A percentile compares a stretch with the other conserved stretches of the same genome.
phyloP scores from a whole-genome alignment of 495 filamentous ascomycete genomes.

The Xylaria acuta region DNA sequence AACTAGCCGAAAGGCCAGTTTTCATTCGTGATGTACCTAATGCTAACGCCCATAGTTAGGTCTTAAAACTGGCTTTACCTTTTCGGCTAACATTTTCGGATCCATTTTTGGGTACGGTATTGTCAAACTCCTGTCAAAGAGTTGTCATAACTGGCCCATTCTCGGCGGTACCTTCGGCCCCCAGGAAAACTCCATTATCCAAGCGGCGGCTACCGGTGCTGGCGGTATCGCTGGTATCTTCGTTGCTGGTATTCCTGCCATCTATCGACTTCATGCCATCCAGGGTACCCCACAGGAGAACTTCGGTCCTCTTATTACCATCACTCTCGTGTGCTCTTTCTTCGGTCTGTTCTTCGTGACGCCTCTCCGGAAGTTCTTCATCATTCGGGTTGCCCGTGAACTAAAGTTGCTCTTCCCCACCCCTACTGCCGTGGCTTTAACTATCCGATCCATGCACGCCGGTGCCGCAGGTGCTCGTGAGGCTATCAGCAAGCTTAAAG shows the following conservation, averaged over 20 bases:
- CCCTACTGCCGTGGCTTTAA: slow-evolving; percentile 67
- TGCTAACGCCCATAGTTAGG: slow-evolving; percentile 46
- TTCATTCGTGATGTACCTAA: slow-evolving; percentile 1
- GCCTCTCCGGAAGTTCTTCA: slow-evolving; percentile 72
- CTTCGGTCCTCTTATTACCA: slow-evolving; percentile 64
- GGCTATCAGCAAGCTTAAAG: slow-evolving; percentile 66
- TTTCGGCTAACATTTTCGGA: slow-evolving; percentile 64
- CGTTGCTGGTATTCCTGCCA: slow-evolving; percentile 66
- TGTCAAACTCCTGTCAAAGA: slow-evolving; percentile 60
- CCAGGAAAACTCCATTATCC: slow-evolving; percentile 71
- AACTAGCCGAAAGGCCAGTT: neutral
- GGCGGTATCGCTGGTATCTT: slow-evolving; percentile 70
- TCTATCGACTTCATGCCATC: slow-evolving; percentile 65
- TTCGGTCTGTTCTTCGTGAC: slow-evolving; percentile 73
- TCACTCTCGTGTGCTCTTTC: slow-evolving; percentile 69
- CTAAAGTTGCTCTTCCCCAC: slow-evolving; percentile 69
- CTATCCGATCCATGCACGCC: slow-evolving; percentile 69
- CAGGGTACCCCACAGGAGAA: slow-evolving; percentile 57
- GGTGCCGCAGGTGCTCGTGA: slow-evolving; percentile 56
- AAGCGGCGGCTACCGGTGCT: slow-evolving; percentile 67
- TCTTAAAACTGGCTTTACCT: slow-evolving; percentile 71
- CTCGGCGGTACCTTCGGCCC: slow-evolving; percentile 68
- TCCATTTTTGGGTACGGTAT: slow-evolving; percentile 73
- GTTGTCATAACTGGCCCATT: slow-evolving; percentile 58
- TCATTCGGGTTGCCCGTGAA: slow-evolving; percentile 68